These are phyloP conservation scores for Mastigamoeba balamuthi DNA, from an alignment of 78 protist genomes.

Conservation along the genomic window DNA sequence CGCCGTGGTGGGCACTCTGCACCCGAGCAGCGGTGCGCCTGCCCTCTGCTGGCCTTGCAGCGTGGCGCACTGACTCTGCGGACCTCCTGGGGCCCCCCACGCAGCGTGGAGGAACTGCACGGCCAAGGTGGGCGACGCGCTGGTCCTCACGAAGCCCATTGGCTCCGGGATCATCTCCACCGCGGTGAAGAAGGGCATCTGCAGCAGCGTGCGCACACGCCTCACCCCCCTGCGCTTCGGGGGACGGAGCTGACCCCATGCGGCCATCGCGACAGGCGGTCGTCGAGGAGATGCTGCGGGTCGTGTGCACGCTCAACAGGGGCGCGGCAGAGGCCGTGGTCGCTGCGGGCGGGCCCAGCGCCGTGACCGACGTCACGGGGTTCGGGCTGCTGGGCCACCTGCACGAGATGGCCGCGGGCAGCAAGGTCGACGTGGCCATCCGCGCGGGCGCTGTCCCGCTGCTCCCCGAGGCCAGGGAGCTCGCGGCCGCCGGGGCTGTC, in stretches of 20 bases:
- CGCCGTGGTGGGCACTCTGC: slow-evolving; percentile 13
- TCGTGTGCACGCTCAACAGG: too few species aligned
- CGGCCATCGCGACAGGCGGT: too few species aligned
- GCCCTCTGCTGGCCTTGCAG: not conserved
- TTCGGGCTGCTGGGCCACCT: slow-evolving; percentile 16
- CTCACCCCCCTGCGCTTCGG: too few species aligned
- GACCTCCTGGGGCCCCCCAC: not conserved
- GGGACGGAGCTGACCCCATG: too few species aligned
- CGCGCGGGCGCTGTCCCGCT: not conserved
- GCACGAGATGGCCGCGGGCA: not conserved
- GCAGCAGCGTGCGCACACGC: too few species aligned
- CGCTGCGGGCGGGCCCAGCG: not conserved
- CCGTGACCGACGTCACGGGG: slow-evolving; percentile 20
- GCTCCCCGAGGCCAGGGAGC: not conserved
- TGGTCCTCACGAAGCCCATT: slow-evolving; percentile 34
- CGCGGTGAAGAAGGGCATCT: not conserved
- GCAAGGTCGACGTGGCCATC: not conserved
- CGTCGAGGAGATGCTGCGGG: too few species aligned
- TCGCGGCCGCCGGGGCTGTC: not conserved
- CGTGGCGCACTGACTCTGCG: too few species aligned
- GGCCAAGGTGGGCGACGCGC: slow-evolving; percentile 4
- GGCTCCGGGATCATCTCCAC: slow-evolving; percentile 20
- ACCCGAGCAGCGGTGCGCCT: not conserved
- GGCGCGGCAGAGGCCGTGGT: not conserved
- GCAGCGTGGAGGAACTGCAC: not conserved